A percentile compares a stretch with the other conserved stretches of the same genome.
These are phyloP conservation scores for Madurella mycetomatis DNA, from an alignment of 2,329 filamentous ascomycete genomes.

Conservation along the genomic window DNA sequence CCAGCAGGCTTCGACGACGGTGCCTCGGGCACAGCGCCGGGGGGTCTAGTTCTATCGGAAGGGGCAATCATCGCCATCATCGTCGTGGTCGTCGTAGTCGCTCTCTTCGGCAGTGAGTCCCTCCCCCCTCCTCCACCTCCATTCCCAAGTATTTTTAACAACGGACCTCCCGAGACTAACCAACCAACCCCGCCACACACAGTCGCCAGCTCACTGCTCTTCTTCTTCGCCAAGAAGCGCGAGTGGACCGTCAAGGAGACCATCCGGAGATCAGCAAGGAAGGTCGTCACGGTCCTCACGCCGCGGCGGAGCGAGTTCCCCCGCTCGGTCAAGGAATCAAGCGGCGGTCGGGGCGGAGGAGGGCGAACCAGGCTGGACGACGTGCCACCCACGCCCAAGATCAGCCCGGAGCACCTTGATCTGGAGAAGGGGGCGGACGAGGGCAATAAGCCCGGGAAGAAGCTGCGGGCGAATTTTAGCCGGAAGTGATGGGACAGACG, in stretches of 20 bases:
- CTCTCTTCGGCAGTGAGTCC: slow-evolving; percentile 62
- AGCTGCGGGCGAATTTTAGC: slow-evolving; percentile 35
- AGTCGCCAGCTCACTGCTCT: slow-evolving; percentile 65
- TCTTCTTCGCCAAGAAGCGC: slow-evolving; percentile 76
- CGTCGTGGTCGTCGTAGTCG: slow-evolving; percentile 62
- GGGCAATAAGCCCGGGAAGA: slow-evolving; percentile 22
- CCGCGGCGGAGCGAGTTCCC: slow-evolving; percentile 59
- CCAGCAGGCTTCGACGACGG: slow-evolving; percentile 37
- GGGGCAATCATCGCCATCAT: slow-evolving; percentile 72
- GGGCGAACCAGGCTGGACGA: slow-evolving; percentile 49
- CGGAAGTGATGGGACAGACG: slow-evolving; percentile 28
- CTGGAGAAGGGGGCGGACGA: slow-evolving; percentile 53
- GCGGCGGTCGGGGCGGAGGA: slow-evolving; percentile 19
- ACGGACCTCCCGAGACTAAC: slow-evolving; percentile 1
- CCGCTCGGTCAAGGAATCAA: slow-evolving; percentile 47
- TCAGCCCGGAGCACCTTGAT: slow-evolving; percentile 53
- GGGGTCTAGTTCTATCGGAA: slow-evolving; percentile 59
- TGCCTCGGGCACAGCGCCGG: slow-evolving; percentile 58
- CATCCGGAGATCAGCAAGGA: slow-evolving; percentile 63
- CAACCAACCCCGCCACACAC: slow-evolving; percentile 9
- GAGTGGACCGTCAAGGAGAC: slow-evolving; percentile 76
- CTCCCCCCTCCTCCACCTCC: slow-evolving; percentile 30
- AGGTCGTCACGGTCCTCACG: slow-evolving; percentile 58
- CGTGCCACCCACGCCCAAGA: slow-evolving; percentile 54
- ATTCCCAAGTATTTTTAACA: neutral